These are phyloP conservation scores for Nakaseomyces bracarensis DNA, from an alignment of 1,139 yeast species.

Conservation along the genomic window DNA sequence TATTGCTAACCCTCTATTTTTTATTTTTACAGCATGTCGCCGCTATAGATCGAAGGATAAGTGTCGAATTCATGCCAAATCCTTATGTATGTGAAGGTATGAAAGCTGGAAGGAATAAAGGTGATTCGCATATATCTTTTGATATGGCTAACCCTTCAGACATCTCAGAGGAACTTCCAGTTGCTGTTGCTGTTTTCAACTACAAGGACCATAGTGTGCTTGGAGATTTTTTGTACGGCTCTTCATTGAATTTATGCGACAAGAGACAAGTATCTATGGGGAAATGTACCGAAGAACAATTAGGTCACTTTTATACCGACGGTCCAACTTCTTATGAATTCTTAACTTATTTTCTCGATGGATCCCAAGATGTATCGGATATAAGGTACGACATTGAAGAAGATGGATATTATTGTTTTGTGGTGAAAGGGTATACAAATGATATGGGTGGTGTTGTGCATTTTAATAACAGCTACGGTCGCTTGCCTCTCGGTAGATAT, in stretches of 20 bases:
- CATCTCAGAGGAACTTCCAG: background rate
- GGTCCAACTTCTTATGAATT: background rate
- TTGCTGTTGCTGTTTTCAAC: background rate
- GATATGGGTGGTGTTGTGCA: background rate
- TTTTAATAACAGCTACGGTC: background rate
- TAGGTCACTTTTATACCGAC: background rate
- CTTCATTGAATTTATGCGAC: background rate
- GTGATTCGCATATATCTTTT: background rate
- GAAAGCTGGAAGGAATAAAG: conserved; percentile 1
- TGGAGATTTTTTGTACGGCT: too few relatives aligned
- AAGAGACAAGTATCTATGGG: background rate
- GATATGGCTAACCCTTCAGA: background rate
- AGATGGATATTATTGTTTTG: background rate
- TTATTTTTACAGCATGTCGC: background rate
- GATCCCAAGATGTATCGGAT: background rate
- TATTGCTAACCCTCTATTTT: background rate
- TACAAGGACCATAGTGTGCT: background rate
- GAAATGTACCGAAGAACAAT: background rate
- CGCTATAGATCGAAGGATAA: background rate
- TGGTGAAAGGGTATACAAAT: background rate
- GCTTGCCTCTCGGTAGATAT: background rate
- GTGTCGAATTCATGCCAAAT: background rate
- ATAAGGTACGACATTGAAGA: background rate
- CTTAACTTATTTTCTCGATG: background rate
- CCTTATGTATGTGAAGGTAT: background rate